Conservation (phyloP, 352 stramenopile genomes). For the Aphanomyces invadans region DNA sequence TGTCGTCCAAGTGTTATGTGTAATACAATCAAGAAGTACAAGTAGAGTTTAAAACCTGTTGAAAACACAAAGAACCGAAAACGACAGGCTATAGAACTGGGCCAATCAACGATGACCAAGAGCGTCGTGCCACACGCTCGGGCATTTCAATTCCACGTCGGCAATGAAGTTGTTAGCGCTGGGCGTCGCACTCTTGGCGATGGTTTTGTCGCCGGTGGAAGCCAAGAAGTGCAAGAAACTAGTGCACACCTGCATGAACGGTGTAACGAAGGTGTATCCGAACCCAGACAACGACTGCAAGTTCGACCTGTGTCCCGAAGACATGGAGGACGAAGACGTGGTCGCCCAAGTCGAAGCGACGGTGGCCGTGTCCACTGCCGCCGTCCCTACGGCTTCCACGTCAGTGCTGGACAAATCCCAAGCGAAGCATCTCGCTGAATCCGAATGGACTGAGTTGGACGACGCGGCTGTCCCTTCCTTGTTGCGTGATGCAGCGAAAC, state of each 20-base stretch:
- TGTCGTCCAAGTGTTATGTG: background rate
- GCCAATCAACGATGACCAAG: background rate
- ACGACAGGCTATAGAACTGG: background rate
- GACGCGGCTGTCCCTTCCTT: background rate
- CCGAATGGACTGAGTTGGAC: constrained; percentile 11
- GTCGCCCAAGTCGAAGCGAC: background rate
- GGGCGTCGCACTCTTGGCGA: background rate
- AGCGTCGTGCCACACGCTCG: background rate
- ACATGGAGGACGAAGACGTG: constrained; percentile 14
- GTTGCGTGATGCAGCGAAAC: constrained; percentile 8
- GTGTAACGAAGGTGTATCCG: constrained; percentile 17
- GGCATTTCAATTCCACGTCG: background rate
- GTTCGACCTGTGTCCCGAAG: constrained; percentile 15
- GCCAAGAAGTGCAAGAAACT: constrained; percentile 11
- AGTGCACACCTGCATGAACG: constrained; percentile 10
- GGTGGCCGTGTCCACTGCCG: background rate
- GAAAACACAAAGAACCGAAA: background rate
- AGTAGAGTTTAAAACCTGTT: background rate
- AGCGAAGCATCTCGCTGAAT: background rate
- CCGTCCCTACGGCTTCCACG: background rate
- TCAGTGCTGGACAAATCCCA: background rate
- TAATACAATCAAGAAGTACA: constrained; percentile 1
- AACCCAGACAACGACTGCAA: constrained; percentile 17
- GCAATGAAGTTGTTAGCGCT: background rate
- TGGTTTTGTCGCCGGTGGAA: background rate